A percentile compares a stretch with the other conserved stretches of the same genome.
Evolutionary conservation across 306 rosid species (phyloP).

Genomic region (Cucurbita moschata): DNA sequence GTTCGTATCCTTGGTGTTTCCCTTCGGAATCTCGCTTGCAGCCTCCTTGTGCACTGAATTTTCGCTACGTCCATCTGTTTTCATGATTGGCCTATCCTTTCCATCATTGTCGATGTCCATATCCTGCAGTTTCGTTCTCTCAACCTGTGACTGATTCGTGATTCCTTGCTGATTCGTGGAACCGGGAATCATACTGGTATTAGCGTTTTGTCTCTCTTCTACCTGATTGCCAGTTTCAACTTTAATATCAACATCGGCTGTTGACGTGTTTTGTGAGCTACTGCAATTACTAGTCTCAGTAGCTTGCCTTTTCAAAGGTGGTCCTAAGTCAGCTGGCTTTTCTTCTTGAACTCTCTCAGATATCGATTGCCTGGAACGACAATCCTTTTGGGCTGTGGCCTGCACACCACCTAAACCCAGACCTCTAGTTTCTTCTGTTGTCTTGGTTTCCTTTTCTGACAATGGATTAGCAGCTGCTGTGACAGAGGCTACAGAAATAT

Average conservation of each 20-base stretch:
- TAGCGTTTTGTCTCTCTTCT: not conserved
- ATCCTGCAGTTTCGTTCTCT: not conserved
- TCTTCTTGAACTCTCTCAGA: conserved; percentile 1
- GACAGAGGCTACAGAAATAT: conserved; percentile 15
- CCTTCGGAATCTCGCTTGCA: not conserved
- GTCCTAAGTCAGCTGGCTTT: not conserved
- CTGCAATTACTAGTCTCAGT: not conserved
- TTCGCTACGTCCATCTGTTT: not conserved
- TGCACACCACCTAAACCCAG: conserved; percentile 7
- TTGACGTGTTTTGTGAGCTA: not conserved
- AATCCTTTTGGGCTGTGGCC: conserved; percentile 6
- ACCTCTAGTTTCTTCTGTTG: conserved; percentile 9
- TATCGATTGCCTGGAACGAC: not conserved
- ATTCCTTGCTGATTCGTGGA: not conserved
- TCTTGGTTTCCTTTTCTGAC: conserved; percentile 24
- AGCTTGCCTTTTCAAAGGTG: not conserved
- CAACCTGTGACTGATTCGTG: not conserved
- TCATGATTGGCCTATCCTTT: not conserved
- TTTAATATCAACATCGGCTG: not conserved
- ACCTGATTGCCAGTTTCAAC: not conserved
- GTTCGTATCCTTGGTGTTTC: not conserved
- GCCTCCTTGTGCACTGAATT: not conserved
- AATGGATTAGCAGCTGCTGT: conserved; percentile 11
- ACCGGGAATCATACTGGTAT: not conserved
- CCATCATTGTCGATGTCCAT: not conserved